Conservation (phyloP, 2,329 filamentous ascomycete genomes). For the Teratosphaeriaceae sp. region DNA sequence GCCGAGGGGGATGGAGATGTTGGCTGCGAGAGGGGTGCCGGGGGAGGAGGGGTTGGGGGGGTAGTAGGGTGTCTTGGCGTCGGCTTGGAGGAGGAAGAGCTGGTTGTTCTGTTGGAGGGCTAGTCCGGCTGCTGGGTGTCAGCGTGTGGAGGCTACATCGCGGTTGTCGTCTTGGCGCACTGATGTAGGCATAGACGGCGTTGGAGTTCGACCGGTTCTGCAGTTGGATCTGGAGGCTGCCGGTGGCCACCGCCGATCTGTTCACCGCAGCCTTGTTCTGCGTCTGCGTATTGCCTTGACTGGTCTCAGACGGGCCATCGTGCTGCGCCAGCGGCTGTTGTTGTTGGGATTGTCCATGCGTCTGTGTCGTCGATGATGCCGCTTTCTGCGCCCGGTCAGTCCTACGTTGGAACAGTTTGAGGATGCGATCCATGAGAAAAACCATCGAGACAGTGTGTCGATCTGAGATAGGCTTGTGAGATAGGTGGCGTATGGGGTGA, state of each 20-base stretch:
- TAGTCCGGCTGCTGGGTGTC: slow-evolving; percentile 22
- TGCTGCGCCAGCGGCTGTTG: slow-evolving; percentile 1
- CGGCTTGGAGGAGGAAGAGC: slow-evolving; percentile 28
- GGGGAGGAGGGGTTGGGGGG: slow-evolving; percentile 26
- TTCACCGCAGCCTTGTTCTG: slow-evolving; percentile 11
- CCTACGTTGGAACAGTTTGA: too few species aligned
- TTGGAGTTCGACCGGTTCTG: slow-evolving; percentile 28
- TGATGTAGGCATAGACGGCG: slow-evolving; percentile 46
- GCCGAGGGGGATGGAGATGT: slow-evolving; percentile 41
- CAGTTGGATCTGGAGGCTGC: slow-evolving; percentile 25
- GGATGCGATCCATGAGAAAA: too few species aligned
- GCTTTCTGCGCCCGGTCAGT: too few species aligned
- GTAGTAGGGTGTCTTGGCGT: slow-evolving; percentile 31
- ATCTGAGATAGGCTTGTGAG: too few species aligned
- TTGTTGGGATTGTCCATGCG: not conserved
- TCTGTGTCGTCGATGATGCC: too few species aligned
- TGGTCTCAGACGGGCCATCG: not conserved
- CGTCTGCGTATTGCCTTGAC: not conserved
- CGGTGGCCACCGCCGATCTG: slow-evolving; percentile 16
- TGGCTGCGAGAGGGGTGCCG: slow-evolving; percentile 29
- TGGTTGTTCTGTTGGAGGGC: slow-evolving; percentile 29
- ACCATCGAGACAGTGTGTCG: too few species aligned
- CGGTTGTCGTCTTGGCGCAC: slow-evolving; percentile 10
- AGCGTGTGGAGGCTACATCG: not conserved
- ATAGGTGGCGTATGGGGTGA: too few species aligned